Conservation (phyloP, 768 basidiomycete species). For the Amanita inopinata region DNA sequence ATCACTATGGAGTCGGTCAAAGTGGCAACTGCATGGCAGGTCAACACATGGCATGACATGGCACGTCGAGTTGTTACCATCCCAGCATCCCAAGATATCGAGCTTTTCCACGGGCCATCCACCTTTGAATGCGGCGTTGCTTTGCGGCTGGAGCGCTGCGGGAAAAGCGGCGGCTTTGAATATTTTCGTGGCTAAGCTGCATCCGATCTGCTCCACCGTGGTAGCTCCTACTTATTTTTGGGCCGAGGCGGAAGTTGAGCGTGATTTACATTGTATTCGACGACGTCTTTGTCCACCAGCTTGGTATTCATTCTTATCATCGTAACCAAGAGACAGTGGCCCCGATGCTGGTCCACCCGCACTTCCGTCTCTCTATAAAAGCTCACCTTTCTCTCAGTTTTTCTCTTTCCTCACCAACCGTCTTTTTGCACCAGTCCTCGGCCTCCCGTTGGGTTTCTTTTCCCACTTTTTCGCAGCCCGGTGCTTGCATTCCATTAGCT, state of each 20-base stretch:
- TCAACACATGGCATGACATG: no score
- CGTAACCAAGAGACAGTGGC: background rate
- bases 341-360: background rate
- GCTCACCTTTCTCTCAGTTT: background rate
- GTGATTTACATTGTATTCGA: background rate
- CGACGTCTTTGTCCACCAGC: background rate
- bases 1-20: no score
- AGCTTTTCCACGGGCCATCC: no score
- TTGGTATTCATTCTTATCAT: background rate
- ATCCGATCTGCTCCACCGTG: no score
- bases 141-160: no score
- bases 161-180: no score
- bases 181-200: no score
- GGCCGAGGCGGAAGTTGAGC: background rate
- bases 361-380: background rate
- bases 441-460: background rate
- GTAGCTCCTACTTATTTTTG: no score
- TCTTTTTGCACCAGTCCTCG: background rate
- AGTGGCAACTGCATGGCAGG: no score
- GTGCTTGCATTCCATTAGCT: slow-evolving; percentile 6
- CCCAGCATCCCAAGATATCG: no score
- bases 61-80: no score
- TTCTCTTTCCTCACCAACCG: background rate
- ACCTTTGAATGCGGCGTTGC: no score
- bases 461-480: slow-evolving; percentile 6